Evolutionary conservation across 225 moss, liverwort and hornwort species (phyloP), one percentile per base, ranked within the genome.

Genomic region (Polytrichum formosum): DNA sequence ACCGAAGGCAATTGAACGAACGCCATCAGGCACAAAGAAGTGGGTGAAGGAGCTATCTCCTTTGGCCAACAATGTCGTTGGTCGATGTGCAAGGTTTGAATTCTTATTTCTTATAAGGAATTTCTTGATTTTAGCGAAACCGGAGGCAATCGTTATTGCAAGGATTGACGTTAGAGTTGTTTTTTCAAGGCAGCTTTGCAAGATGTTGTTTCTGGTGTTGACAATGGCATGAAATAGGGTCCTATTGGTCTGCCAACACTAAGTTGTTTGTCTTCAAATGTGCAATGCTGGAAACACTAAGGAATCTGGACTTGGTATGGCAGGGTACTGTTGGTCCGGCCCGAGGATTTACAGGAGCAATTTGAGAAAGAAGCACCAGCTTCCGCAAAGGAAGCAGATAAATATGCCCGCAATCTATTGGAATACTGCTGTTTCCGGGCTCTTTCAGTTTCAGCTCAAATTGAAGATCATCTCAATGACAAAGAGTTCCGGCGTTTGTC

Each of bases 31-130:
- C 61, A 88, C 83, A 60, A 77, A 74, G 69, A 94, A 87, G 79
- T 90, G 88, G 91, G 89, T 94, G 73, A 88, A 85, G 66, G 97
- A 97, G 79, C 73, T 97, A 1, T 97, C 97, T 68, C 90, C 97
- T 78, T 70, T 92, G 31, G 94, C 92, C 22, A 94, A 91, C 70
- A 69, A 87, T 78, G 97, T 97, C 10, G 56, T 97, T 53, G 92
- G 89, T 23, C 91, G 89, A 30, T 94, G 92, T 74, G 83, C 92
- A 74, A 92, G 94, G 97, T 94, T 28, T 26, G 16, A 54, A 76
- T 27, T 30, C 2, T 46, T 16, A 46, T 13, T 16, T 46, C 46
- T 46, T 46, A 2, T 4, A 13, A 46, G 1, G 7, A 31, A 1
- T 31, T 31, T 31, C 31, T 31, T 31, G 7, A 31, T 31, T 31